phyloP scores from a whole-genome alignment of 163 green algal species.

The Scenedesmus sp. region DNA sequence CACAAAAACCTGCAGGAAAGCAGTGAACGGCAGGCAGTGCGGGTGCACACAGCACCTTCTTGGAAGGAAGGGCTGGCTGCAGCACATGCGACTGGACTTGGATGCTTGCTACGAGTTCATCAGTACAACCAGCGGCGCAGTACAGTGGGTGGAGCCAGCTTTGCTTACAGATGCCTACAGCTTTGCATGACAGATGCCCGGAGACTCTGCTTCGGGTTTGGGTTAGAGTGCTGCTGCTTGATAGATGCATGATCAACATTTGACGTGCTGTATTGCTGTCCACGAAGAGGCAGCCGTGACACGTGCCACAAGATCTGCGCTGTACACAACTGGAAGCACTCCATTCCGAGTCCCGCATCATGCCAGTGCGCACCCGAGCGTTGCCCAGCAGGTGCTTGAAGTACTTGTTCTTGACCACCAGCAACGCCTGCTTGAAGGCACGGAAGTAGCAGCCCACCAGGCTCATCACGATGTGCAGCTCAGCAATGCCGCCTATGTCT shows the following conservation, averaged over 20 bases:
- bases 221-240: too few relatives aligned
- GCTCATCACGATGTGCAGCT: slow-evolving; percentile 52
- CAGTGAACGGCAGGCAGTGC: not conserved
- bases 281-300: too few relatives aligned
- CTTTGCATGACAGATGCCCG: too few relatives aligned
- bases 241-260: too few relatives aligned
- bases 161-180: too few relatives aligned
- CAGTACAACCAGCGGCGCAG: too few relatives aligned
- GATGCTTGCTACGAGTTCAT: too few relatives aligned
- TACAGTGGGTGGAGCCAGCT: too few relatives aligned
- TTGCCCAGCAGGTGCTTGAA: slow-evolving; percentile 25
- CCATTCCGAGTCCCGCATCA: too few relatives aligned
- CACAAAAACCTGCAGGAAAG: slow-evolving; percentile 22
- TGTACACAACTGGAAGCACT: too few relatives aligned
- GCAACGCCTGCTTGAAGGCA: slow-evolving; percentile 21
- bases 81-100: not conserved
- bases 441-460: slow-evolving; percentile 55
- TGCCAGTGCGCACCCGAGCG: not conserved
- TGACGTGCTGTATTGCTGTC: too few relatives aligned
- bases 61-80: not conserved
- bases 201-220: too few relatives aligned
- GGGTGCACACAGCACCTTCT: not conserved
- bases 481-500: slow-evolving; percentile 57
- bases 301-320: not conserved
- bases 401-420: slow-evolving; percentile 58